Evolutionary conservation across 495 filamentous ascomycete species (phyloP), one percentile per base, ranked within the genome.

Genomic region (Beverwykella pulmonaria): DNA sequence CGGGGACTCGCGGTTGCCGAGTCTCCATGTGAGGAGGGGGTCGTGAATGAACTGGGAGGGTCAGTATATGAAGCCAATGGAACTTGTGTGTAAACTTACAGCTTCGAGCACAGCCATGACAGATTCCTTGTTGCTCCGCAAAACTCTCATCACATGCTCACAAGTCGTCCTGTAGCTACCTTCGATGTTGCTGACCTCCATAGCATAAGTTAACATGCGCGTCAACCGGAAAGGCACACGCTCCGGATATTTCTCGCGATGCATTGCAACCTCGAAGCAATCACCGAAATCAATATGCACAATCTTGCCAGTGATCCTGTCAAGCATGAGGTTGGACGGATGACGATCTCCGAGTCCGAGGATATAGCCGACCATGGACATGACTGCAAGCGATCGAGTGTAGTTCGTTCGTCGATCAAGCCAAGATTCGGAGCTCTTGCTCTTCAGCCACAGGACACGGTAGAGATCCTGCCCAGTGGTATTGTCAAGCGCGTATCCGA

Each of bases 291-390:
- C 94, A 68, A 98, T 96, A 75, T 99, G 94, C 61, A 99, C 87
- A 59, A 99, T 92, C 76, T 92, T 95, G 70, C 94, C 94, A 5
- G 92, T 99, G 66, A 94, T 87, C 23, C 91, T 87, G 78, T 98
- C 94, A 29, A 99, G 86, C 87, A 99, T 93, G 73, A 99, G 81
- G 73, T 99, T 99, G 57, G 92, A 96, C 29, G 94, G 94, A 79
- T 99, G 94, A 32, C 94, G 87, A 75, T 99, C 94, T 30, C 94
- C 94, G 47, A 99, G 83, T 67, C 94, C 94, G 46, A 99, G 89
- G 72, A 99, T 97, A 74, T 99, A 98, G 59, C 94, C 94, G 9
- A 97, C 94, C 93, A 99, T 99, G n/a, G 92, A 97, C 94, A 98
- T 99, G 62, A 97, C 95, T 68, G 91, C 94, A 15, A 98, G 84